Conservation (phyloP, 2,329 filamentous ascomycete species). For the Bertia moriformis region DNA sequence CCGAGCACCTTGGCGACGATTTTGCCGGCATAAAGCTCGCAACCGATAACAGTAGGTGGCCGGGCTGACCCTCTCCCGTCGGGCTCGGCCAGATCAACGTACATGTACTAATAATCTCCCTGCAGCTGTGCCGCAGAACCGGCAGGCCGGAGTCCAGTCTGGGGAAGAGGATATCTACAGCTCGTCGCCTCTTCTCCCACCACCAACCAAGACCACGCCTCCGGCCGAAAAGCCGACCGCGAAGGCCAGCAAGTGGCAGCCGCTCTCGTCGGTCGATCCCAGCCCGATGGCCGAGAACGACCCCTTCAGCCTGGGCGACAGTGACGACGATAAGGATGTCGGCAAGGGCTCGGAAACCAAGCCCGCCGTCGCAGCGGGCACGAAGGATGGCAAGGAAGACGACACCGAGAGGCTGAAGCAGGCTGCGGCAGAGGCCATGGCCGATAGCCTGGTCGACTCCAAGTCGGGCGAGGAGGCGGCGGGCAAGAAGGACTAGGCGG, state of each 20-base stretch:
- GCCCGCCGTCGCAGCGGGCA: conserved; percentile 36
- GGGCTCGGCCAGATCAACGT: not conserved
- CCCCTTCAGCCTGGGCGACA: conserved; percentile 90
- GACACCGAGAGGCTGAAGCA: conserved; percentile 48
- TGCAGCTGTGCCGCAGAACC: not conserved
- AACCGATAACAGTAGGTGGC: conserved; percentile 42
- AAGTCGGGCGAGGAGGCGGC: not conserved
- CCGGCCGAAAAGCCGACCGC: conserved; percentile 26
- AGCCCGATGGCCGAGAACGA: conserved; percentile 80
- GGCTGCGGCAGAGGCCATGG: conserved; percentile 34
- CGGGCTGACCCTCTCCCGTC: not conserved
- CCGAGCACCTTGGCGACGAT: conserved; percentile 76
- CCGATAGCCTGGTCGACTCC: conserved; percentile 11
- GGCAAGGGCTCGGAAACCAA: conserved; percentile 52
- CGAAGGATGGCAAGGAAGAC: conserved; percentile 34
- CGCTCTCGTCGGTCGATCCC: conserved; percentile 71
- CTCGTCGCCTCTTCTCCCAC: conserved; percentile 37
- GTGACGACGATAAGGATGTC: conserved; percentile 74
- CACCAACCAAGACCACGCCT: conserved; percentile 34
- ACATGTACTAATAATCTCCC: conserved; percentile 1
- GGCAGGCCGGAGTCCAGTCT: conserved; percentile 39
- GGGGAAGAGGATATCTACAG: conserved; percentile 72
- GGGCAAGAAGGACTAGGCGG: not conserved
- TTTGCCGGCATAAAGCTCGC: conserved; percentile 60
- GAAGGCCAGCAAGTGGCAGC: conserved; percentile 93